phyloP scores from a whole-genome alignment of 2,329 filamentous ascomycete species.

The Cladophialophora exuberans region DNA sequence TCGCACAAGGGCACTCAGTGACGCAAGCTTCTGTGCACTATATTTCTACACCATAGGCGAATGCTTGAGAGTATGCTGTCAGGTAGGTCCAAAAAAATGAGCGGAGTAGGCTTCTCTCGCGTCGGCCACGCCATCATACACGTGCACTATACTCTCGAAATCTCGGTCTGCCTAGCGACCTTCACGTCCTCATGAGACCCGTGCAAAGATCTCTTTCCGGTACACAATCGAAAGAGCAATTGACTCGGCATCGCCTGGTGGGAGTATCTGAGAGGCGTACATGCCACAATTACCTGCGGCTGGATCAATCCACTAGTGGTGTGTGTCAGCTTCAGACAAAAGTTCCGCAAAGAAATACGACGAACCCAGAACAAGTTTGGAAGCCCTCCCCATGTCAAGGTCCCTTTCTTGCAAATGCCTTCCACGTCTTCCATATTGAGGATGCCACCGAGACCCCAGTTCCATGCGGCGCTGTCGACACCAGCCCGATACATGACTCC shows the following conservation, averaged over 20 bases:
- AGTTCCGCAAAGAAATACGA: neutral
- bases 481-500: conserved; percentile 17
- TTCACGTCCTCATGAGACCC: neutral
- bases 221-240: conserved; percentile 23
- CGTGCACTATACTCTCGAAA: too few relatives aligned
- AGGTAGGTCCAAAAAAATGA: too few relatives aligned
- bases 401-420: conserved; percentile 24
- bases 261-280: conserved; percentile 32
- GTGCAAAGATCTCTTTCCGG: conserved; percentile 21
- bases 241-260: conserved; percentile 28
- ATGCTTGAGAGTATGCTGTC: too few relatives aligned
- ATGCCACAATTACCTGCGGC: conserved; percentile 28
- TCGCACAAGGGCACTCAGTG: too few relatives aligned
- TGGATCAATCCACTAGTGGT: conserved; percentile 33
- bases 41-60: too few relatives aligned
- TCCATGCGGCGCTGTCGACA: conserved; percentile 16
- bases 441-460: conserved; percentile 26
- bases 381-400: conserved; percentile 33
- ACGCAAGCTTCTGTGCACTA: too few relatives aligned
- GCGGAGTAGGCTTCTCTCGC: too few relatives aligned
- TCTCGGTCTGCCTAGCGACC: neutral
- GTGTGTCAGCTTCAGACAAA: neutral
- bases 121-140: too few relatives aligned
- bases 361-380: conserved; percentile 34
- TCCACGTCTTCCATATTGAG: conserved; percentile 24